These are phyloP conservation scores for Trichosporon coremiiforme DNA, from an alignment of 1,284 basidiomycete genomes.

Conservation along the genomic window DNA sequence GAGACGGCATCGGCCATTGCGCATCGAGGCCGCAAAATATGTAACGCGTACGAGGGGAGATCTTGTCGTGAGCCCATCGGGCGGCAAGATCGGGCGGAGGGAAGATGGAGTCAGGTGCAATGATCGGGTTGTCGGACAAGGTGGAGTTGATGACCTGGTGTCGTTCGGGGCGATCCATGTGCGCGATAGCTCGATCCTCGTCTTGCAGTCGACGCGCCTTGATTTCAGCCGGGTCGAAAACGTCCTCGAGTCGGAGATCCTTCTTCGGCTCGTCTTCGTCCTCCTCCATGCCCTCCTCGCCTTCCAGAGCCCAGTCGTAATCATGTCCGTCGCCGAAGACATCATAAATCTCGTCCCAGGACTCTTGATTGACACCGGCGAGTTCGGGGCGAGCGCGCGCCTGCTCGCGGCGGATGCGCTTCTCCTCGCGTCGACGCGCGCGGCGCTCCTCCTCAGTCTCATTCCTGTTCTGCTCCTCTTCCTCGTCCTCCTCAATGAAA, in stretches of 20 bases:
- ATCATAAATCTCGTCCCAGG: slow-evolving; percentile 95
- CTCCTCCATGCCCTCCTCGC: slow-evolving; percentile 66
- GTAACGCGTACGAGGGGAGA: slow-evolving; percentile 75
- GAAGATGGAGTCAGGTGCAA: slow-evolving; percentile 62
- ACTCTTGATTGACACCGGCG: slow-evolving; percentile 84
- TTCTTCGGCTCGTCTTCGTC: slow-evolving; percentile 65
- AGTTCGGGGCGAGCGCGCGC: slow-evolving; percentile 71
- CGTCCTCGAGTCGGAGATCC: slow-evolving; percentile 86
- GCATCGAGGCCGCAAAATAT: slow-evolving; percentile 45
- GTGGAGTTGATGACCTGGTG: slow-evolving; percentile 93
- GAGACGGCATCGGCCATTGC: slow-evolving; percentile 46
- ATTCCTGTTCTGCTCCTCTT: slow-evolving; percentile 59
- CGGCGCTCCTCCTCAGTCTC: slow-evolving; percentile 74
- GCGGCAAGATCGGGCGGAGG: slow-evolving; percentile 70
- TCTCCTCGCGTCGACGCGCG: slow-evolving; percentile 70
- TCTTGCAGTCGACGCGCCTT: slow-evolving; percentile 86
- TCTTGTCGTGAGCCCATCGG: slow-evolving; percentile 81
- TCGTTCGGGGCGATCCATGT: slow-evolving; percentile 89
- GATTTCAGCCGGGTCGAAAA: slow-evolving; percentile 98
- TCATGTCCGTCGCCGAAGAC: slow-evolving; percentile 97
- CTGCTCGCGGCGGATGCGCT: slow-evolving; percentile 68
- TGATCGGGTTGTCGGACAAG: slow-evolving; percentile 67
- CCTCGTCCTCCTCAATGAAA: slow-evolving; percentile 88
- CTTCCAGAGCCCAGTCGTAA: slow-evolving; percentile 89
- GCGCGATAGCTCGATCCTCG: slow-evolving; percentile 90